Conservation (phyloP, 305 asterid genomes). For the Solanum hybrid region DNA sequence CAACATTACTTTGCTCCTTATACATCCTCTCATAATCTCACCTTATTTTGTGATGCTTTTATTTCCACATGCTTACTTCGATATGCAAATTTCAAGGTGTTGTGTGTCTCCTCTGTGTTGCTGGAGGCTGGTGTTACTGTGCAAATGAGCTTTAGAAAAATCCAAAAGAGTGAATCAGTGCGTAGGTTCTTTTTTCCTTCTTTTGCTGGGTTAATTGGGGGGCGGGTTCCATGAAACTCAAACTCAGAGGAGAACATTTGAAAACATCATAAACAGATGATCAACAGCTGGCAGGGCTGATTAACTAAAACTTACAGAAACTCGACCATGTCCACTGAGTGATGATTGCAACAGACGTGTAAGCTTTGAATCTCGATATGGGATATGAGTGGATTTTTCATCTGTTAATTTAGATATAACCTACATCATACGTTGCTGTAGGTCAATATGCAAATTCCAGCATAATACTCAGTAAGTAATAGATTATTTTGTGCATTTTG, state of each 20-base stretch:
- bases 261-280: neutral
- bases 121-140: constrained; percentile 83
- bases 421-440: constrained; percentile 25
- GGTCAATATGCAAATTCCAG: neutral
- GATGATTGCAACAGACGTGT: constrained; percentile 80
- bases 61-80: constrained; percentile 74
- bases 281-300: neutral
- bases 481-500: neutral
- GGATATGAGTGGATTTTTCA: neutral
- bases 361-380: constrained; percentile 53
- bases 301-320: constrained; percentile 51
- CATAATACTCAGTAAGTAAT: neutral
- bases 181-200: neutral
- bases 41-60: constrained; percentile 69
- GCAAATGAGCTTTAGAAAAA: constrained; percentile 65
- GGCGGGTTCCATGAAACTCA: neutral
- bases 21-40: constrained; percentile 8
- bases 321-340: constrained; percentile 78
- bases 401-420: constrained; percentile 28
- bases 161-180: constrained; percentile 10
- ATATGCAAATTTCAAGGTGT: constrained; percentile 75
- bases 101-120: constrained; percentile 74
- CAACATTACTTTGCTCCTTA: neutral
- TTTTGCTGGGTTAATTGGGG: neutral
- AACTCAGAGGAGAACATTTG: neutral